Evolutionary conservation across 2,329 filamentous ascomycete species (phyloP), one percentile per base, ranked within the genome.

Genomic region (Grosmannia clavigera): DNA sequence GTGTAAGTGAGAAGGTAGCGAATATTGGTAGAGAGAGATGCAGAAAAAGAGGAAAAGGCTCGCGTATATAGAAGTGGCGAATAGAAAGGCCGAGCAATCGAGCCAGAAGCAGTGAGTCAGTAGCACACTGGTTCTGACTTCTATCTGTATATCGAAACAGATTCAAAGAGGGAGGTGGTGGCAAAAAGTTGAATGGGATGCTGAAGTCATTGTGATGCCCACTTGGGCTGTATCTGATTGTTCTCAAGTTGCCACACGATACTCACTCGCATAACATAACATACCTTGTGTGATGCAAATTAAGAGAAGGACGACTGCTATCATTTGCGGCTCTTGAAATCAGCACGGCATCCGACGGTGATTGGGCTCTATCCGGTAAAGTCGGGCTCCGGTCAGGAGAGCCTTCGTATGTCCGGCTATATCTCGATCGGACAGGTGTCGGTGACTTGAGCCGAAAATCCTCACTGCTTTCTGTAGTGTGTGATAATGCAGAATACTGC

Each of bases 401-500:
- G 2, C 51, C 40, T 14, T 63, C 59, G 11, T 55, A 59, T 1
- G 61, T 55, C 5, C 61, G 31, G 16, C 58, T 52, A 22, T 66
- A 61, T 25, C 58, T 58, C 3, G 31, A 58, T 51, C 55, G 57
- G 14, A 61, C 64, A 29, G 66, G 66, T 31, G 63, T 66, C 22
- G 66, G 65, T 6, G 68, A 68, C 5, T 65, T 63, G 3, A 65
- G 64, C 51, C 35, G 60, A 43, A 58, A 57, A 0, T 55, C 48
- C 10, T 51, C 53, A 7, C 10, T n/a, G 14, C 52, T 22, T 43
- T 1, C 38, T 0, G n/a, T 4, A 1, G 22, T 29, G 22, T 31
- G 31, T n/a, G 29, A 31, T 60, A 61, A 60, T 11, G 63, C 59
- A 3, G 64, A 62, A 5, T 62, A 64, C 7, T 56, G 40, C 29